phyloP scores from a whole-genome alignment of 1,284 basidiomycete genomes.

The Naganishia sp. region DNA sequence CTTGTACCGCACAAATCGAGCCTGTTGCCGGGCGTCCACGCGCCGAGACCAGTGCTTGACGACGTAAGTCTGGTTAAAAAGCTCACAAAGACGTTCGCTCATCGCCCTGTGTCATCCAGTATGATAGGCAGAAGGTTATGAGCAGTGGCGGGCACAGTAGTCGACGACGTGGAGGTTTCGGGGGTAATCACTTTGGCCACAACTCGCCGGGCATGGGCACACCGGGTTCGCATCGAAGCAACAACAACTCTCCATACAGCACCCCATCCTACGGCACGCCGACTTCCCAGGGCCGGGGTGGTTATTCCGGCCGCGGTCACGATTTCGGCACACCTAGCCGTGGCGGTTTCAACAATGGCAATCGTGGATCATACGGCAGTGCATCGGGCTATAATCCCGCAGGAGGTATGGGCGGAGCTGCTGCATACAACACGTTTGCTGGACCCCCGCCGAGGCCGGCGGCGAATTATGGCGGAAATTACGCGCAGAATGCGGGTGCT shows the following conservation, averaged over 20 bases:
- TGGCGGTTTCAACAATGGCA: conserved; percentile 6
- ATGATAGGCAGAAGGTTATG: conserved; percentile 70
- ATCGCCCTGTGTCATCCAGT: conserved; percentile 29
- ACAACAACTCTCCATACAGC: conserved; percentile 15
- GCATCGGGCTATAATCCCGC: conserved; percentile 30
- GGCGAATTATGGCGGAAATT: not conserved
- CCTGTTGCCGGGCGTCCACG: conserved; percentile 73
- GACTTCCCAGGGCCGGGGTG: conserved; percentile 5
- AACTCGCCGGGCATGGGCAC: conserved; percentile 26
- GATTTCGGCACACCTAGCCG: conserved; percentile 11
- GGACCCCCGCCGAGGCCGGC: conserved; percentile 4
- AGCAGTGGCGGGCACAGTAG: conserved; percentile 53
- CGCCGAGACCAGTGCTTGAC: conserved; percentile 65
- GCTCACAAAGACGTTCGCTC: no score
- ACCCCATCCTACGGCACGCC: conserved; percentile 12
- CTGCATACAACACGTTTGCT: conserved; percentile 13
- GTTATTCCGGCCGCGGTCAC: conserved; percentile 13
- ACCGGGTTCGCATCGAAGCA: conserved; percentile 11
- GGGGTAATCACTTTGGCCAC: conserved; percentile 31
- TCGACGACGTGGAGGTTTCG: conserved; percentile 48
- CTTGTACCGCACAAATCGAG: conserved; percentile 79
- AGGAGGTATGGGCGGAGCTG: conserved; percentile 30
- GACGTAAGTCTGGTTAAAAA: conserved; percentile 39
- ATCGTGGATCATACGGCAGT: conserved; percentile 31
- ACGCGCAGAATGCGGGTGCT: conserved; percentile 1